Evolutionary conservation across 352 stramenopile genomes (phyloP).

Genomic region (Phytopythium chamaehyphon): DNA sequence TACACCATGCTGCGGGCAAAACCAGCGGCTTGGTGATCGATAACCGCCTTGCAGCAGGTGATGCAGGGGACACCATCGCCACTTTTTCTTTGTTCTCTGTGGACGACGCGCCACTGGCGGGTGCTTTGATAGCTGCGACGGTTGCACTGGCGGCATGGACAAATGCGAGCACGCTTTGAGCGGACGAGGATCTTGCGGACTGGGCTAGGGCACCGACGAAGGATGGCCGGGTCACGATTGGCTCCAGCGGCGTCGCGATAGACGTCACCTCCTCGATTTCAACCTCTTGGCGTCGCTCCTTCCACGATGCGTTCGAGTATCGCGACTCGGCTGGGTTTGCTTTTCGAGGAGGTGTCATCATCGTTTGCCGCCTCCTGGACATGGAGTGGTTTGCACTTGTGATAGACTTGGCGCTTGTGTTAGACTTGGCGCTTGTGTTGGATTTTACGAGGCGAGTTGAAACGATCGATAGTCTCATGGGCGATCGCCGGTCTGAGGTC

Average conservation of each 20-base stretch:
- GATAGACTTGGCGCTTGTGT: conserved; percentile 11
- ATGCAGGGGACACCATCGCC: not conserved
- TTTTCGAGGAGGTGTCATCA: conserved; percentile 9
- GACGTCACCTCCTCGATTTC: conserved; percentile 12
- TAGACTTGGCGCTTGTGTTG: conserved; percentile 11
- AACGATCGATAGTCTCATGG: not conserved
- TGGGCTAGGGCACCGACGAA: conserved; percentile 1
- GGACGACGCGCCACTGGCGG: not conserved
- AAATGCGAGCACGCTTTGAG: conserved; percentile 2
- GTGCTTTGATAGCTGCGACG: not conserved
- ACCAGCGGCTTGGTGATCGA: not conserved
- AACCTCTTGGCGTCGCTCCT: conserved; percentile 14
- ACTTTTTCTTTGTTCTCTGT: conserved; percentile 1
- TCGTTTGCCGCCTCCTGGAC: conserved; percentile 6
- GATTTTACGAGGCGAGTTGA: conserved; percentile 1
- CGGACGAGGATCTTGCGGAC: conserved; percentile 2
- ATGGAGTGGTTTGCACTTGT: conserved; percentile 8
- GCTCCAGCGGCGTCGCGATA: conserved; percentile 3
- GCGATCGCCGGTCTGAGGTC: not conserved
- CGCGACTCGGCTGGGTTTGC: conserved; percentile 20
- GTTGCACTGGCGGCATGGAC: conserved; percentile 3
- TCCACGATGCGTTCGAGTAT: conserved; percentile 32
- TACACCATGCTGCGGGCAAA: not conserved
- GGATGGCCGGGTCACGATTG: not conserved
- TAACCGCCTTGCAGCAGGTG: not conserved